phyloP scores from a whole-genome alignment of 2,329 filamentous ascomycete genomes.

The Elsinoe australis region DNA sequence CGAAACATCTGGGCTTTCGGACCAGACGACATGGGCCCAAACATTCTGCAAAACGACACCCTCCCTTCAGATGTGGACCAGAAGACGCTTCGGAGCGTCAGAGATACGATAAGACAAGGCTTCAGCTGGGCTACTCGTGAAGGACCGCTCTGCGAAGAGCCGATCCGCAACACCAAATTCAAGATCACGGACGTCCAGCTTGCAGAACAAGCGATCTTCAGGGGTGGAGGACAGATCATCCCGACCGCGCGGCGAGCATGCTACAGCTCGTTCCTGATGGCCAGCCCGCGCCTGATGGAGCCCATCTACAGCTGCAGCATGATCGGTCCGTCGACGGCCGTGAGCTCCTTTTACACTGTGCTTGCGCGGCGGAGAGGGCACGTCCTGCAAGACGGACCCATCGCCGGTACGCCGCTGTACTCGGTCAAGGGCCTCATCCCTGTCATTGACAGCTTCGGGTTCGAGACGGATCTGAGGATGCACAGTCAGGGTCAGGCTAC shows the following conservation, averaged over 20 bases:
- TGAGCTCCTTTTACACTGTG: constrained; percentile 84
- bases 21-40: constrained; percentile 87
- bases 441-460: constrained; percentile 95
- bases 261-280: constrained; percentile 96
- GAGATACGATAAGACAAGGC: constrained; percentile 88
- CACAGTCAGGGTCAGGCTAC: constrained; percentile 91
- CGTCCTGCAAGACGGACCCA: constrained; percentile 85
- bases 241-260: constrained; percentile 86
- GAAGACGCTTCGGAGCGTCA: constrained; percentile 75
- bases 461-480: constrained; percentile 94
- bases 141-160: constrained; percentile 95
- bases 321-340: constrained; percentile 83
- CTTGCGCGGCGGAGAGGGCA: constrained; percentile 82
- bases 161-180: constrained; percentile 97
- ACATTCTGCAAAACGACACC: constrained; percentile 95
- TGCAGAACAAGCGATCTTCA: constrained; percentile 83
- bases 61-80: constrained; percentile 91
- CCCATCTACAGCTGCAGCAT: constrained; percentile 89
- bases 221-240: constrained; percentile 94
- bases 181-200: constrained; percentile 85
- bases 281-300: constrained; percentile 92
- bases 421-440: constrained; percentile 84
- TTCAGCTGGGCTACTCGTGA: constrained; percentile 96
- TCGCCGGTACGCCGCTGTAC: constrained; percentile 90
- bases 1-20: constrained; percentile 98